These are phyloP conservation scores for Craterostigma plantagineum DNA, from an alignment of 257 asterid species.

Conservation along the genomic window DNA sequence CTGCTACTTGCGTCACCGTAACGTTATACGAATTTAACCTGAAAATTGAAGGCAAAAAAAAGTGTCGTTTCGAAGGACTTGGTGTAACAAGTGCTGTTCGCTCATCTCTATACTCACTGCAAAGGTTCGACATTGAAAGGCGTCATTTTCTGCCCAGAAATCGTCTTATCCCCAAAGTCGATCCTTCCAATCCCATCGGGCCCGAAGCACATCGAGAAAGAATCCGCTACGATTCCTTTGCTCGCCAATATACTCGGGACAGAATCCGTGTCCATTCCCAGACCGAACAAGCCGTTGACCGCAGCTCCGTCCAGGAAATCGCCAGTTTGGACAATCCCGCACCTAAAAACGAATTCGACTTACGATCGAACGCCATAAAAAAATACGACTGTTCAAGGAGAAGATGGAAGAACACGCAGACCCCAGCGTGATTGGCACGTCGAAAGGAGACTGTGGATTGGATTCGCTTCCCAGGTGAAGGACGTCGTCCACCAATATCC, in stretches of 20 bases:
- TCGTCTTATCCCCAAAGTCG: conserved; percentile 82
- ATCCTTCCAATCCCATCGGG: conserved; percentile 75
- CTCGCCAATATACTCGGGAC: conserved; percentile 74
- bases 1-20: conserved; percentile 50
- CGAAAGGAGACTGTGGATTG: conserved; percentile 19
- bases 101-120: too few species aligned
- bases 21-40: conserved; percentile 58
- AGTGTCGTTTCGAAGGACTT: too few species aligned
- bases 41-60: conserved; percentile 10
- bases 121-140: conserved; percentile 38
- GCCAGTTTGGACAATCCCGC: conserved; percentile 89
- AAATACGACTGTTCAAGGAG: too few species aligned
- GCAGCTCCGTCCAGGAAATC: conserved; percentile 84
- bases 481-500: conserved; percentile 78
- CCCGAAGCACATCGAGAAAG: conserved; percentile 97
- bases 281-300: conserved; percentile 88
- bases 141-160: conserved; percentile 42
- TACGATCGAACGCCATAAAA: too few species aligned
- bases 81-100: too few species aligned
- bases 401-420: conserved; percentile 18
- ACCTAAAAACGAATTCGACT: too few species aligned
- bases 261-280: conserved; percentile 55
- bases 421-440: conserved; percentile 84
- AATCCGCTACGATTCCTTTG: conserved; percentile 67
- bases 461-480: conserved; percentile 46